A percentile compares a stretch with the other conserved stretches of the same genome.
Evolutionary conservation across 2,329 filamentous ascomycete species (phyloP).

Genomic region (Apiospora rasikravindrae): DNA sequence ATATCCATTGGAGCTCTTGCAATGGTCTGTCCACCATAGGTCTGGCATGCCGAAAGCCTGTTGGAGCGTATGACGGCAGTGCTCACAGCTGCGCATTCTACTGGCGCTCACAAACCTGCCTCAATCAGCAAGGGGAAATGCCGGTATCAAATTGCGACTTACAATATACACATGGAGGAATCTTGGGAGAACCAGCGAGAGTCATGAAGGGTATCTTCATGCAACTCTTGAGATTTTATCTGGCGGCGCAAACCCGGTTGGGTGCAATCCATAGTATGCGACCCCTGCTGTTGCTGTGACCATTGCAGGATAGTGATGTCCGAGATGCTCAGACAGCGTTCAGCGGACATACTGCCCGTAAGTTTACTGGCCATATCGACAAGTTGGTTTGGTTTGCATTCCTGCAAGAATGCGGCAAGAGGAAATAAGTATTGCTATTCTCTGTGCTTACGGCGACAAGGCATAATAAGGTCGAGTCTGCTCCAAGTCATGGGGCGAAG

Average conservation of each 20-base stretch:
- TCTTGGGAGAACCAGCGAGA: neutral
- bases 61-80: neutral
- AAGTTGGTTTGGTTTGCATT: neutral
- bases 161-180: neutral
- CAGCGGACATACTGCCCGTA: neutral
- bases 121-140: neutral
- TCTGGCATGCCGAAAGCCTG: conserved; percentile 37
- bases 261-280: neutral
- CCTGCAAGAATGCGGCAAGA: neutral
- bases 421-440: neutral
- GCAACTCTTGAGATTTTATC: neutral
- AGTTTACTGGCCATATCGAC: neutral
- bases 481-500: neutral
- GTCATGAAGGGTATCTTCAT: neutral
- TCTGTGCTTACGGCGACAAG: neutral
- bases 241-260: neutral
- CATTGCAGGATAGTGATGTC: neutral
- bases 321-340: neutral
- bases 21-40: conserved; percentile 44
- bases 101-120: neutral
- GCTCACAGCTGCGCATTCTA: neutral
- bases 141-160: neutral
- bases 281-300: neutral
- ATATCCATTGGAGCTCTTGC: conserved; percentile 43
- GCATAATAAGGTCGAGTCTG: neutral